Base-by-base conservation (phyloP, 441 rosid genomes). In the Melastoma candidum region DNA sequence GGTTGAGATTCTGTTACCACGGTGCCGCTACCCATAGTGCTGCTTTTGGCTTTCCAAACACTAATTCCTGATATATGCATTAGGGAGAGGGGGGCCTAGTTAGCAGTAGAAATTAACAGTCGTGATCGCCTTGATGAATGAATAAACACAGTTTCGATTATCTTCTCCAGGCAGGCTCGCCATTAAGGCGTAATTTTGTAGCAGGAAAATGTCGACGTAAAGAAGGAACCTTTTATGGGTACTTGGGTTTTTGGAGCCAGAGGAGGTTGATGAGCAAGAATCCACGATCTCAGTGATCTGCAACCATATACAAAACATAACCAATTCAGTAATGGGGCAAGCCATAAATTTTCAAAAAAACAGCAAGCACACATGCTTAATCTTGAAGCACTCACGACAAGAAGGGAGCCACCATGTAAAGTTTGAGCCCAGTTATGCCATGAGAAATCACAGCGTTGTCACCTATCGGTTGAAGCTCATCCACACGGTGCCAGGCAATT, bases 361-460 rank as follows among this genome's bases (percentile, higher is more conserved):
- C 3, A 26, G 47, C 13, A 41, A 11, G 41, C 26, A 49, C 54
- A 44, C 14, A 11, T 12, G 11, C 39, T 49, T 26, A 14, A 13
- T 52, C 9, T 39, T 14, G 56, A 52, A 64, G 51, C 24, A 75
- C 97, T 74, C 67, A 93, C 99, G 46, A 65, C 68, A 93, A 77
- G 71, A 93, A 93, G 12, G 97, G 99, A 48, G 99, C 77, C 64
- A 89, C 96, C 99, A 89, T 89, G 65, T 93, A 93, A 62, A 93
- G 83, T 79, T 89, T 93, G 51, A 86, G 81, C 61, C 96, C 97
- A 56, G 87, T 75, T 69, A 74, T 63, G 57, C 96, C 80, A 57
- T 82, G 99, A 65, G 96, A 78, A 73, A 93, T 88, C 49, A 93
- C 95, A 49, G 79, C 83, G 47, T 17, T 17, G 22, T 65, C 75